Percentiles rank a stretch among this genome's conserved stretches.
Evolutionary conservation across 1,139 yeast genomes (phyloP).

Genomic region (Taiozyma sp.): DNA sequence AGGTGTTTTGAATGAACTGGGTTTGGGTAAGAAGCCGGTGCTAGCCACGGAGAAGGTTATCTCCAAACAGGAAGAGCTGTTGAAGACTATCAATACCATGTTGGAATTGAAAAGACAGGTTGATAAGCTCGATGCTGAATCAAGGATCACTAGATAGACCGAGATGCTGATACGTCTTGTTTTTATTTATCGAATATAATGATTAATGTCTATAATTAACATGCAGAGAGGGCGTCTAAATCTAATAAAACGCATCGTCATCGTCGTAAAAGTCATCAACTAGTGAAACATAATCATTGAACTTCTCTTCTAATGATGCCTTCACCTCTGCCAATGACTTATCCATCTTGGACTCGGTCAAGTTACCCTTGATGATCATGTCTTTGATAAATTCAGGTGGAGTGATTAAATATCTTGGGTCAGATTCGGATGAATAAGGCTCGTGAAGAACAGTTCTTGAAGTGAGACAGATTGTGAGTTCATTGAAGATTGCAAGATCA

Average conservation of each 20-base stretch:
- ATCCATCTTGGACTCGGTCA: conserved; percentile 6
- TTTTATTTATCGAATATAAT: background rate
- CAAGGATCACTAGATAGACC: conserved; percentile 3
- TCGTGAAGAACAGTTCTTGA: conserved; percentile 10
- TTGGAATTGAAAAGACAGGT: conserved; percentile 83
- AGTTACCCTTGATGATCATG: conserved; percentile 12
- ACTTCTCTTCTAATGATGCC: conserved; percentile 4
- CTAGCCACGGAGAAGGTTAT: conserved; percentile 86
- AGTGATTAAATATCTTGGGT: conserved; percentile 10
- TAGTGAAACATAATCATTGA: conserved; percentile 7
- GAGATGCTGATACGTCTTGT: background rate
- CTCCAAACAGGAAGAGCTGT: conserved; percentile 72
- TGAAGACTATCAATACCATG: conserved; percentile 66
- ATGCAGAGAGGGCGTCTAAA: background rate
- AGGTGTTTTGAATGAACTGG: conserved; percentile 73
- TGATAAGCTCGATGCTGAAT: conserved; percentile 82
- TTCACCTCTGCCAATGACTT: background rate
- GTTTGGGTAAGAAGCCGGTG: conserved; percentile 70
- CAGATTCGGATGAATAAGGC: conserved; percentile 2
- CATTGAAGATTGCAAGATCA: conserved; percentile 9
- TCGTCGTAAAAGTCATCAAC: conserved; percentile 9
- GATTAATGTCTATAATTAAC: background rate
- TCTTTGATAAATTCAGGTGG: conserved; percentile 12
- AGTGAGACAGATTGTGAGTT: conserved; percentile 8
- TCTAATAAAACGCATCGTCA: background rate